Conservation (phyloP, 768 basidiomycete genomes). For the Chalciporus chontae region DNA sequence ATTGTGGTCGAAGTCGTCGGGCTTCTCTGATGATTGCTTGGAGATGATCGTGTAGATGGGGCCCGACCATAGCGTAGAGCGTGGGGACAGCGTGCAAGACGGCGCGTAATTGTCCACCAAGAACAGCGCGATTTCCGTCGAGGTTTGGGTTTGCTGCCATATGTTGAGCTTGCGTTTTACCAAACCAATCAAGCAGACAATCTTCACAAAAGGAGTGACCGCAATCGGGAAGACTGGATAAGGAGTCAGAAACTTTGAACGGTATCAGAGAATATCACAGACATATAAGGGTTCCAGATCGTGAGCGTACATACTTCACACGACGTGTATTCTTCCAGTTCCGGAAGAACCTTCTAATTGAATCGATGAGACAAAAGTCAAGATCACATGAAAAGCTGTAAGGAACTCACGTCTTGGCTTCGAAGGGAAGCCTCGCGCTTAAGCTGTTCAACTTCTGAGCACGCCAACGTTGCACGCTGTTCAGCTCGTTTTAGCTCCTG, state of each 20-base stretch:
- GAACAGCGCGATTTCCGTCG: conserved; percentile 28
- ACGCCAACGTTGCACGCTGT: conserved; percentile 5
- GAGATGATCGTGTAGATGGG: conserved; percentile 16
- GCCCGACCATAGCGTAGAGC: conserved; percentile 14
- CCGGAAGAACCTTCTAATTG: conserved; percentile 34
- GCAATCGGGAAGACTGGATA: conserved; percentile 53
- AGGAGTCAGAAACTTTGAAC: conserved; percentile 1
- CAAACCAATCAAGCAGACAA: conserved; percentile 58
- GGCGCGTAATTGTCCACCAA: conserved; percentile 14
- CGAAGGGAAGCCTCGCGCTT: conserved; percentile 8
- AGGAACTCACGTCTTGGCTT: conserved; percentile 7
- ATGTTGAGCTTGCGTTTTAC: conserved; percentile 47
- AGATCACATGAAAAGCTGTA: background rate
- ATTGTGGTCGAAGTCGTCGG: conserved; percentile 42
- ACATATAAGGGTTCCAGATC: conserved; percentile 71
- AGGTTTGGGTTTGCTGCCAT: conserved; percentile 45
- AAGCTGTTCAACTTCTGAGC: conserved; percentile 21
- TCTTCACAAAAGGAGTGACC: conserved; percentile 67
- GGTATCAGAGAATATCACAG: conserved; percentile 23
- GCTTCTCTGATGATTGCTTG: conserved; percentile 17
- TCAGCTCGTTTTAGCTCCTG: conserved; percentile 22
- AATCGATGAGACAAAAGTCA: background rate
- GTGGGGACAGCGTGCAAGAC: conserved; percentile 23
- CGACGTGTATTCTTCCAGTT: conserved; percentile 50
- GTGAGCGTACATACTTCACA: conserved; percentile 64